phyloP scores from a whole-genome alignment of 331 rosid genomes.

The Acacia concinna region DNA sequence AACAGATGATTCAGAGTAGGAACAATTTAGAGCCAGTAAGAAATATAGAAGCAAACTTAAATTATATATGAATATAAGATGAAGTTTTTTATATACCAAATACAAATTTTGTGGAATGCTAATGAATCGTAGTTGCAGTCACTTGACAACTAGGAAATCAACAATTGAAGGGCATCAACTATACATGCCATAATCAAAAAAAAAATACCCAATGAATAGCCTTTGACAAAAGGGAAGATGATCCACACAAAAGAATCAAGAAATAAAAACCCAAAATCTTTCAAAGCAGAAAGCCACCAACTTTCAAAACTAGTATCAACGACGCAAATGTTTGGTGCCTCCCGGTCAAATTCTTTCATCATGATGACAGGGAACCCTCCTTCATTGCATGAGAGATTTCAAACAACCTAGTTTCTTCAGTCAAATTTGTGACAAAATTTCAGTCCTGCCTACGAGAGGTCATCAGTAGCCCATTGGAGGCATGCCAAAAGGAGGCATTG shows the following conservation, averaged over 20 bases:
- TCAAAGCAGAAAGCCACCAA: conserved; percentile 28
- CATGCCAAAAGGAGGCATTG: conserved; percentile 63
- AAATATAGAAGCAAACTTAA: not conserved
- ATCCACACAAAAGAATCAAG: conserved; percentile 13
- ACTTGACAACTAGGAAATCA: conserved; percentile 26
- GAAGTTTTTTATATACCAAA: conserved; percentile 29
- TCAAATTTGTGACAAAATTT: conserved; percentile 20
- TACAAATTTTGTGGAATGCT: conserved; percentile 19
- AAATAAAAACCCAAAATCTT: conserved; percentile 21
- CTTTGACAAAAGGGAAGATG: conserved; percentile 7
- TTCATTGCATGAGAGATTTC: conserved; percentile 27
- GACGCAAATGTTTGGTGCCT: conserved; percentile 30
- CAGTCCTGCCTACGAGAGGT: conserved; percentile 25
- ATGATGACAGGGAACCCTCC: conserved; percentile 26
- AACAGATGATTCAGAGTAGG: too few relatives aligned
- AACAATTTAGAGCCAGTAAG: too few relatives aligned
- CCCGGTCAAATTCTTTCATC: conserved; percentile 28
- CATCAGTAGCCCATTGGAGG: conserved; percentile 62
- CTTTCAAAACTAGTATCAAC: conserved; percentile 18
- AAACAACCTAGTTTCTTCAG: conserved; percentile 31
- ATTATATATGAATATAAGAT: not conserved
- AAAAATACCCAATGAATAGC: conserved; percentile 19
- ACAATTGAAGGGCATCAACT: conserved; percentile 35
- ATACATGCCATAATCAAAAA: conserved; percentile 39
- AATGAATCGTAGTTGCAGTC: conserved; percentile 20